Evolutionary conservation across 768 basidiomycete species (phyloP).

Genomic region (Termitomyces titanicus): DNA sequence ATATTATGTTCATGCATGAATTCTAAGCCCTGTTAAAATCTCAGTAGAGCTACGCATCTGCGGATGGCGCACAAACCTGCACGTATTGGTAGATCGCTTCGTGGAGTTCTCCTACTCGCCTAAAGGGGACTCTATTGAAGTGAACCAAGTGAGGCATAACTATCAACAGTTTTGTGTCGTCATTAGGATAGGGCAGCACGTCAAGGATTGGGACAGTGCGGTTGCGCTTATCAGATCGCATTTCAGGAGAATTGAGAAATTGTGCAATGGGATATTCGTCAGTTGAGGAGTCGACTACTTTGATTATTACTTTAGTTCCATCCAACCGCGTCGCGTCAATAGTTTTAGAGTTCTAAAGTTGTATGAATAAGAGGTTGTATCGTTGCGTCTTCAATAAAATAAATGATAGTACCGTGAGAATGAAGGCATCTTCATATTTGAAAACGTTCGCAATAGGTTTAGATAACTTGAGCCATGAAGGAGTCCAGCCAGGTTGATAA

Average conservation of each 20-base stretch:
- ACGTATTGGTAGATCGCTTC: neutral
- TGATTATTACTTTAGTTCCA: neutral
- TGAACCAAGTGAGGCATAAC: neutral
- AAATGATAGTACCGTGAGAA: neutral
- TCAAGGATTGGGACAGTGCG: neutral
- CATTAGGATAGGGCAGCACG: neutral
- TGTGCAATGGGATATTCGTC: neutral
- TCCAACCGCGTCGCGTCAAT: neutral
- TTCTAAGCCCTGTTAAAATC: neutral
- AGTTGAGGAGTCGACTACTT: neutral
- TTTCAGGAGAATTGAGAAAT: neutral
- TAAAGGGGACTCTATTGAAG: neutral
- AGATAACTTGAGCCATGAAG: neutral
- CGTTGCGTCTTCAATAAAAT: neutral
- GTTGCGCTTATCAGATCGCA: neutral
- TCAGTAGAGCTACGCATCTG: neutral
- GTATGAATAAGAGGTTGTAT: neutral
- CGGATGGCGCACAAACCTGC: neutral
- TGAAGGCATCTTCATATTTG: neutral
- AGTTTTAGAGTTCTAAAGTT: neutral
- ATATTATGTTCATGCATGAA: constrained; percentile 4
- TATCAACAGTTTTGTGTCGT: neutral
- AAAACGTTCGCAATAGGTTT: neutral
- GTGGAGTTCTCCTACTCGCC: neutral
- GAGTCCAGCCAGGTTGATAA: constrained; percentile 6